These are phyloP conservation scores for Cyberlindnera mississippiensis DNA, from an alignment of 805 yeast genomes.

Conservation along the genomic window DNA sequence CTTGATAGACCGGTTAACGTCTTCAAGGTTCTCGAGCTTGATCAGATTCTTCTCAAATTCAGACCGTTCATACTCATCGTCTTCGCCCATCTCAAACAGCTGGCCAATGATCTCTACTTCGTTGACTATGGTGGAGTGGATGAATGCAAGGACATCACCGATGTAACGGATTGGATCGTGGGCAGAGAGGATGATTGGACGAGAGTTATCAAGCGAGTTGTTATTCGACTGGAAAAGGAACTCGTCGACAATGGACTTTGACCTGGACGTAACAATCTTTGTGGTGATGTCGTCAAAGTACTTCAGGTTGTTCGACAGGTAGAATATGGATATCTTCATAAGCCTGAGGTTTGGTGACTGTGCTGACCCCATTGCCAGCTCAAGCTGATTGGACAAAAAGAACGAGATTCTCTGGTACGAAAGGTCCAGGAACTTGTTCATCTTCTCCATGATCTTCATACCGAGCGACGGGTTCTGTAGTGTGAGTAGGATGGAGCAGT, in stretches of 20 bases:
- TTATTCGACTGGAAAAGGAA: constrained; percentile 53
- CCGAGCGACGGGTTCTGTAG: constrained; percentile 67
- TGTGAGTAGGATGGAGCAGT: constrained; percentile 67
- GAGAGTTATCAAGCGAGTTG: constrained; percentile 25
- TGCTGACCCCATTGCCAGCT: constrained; percentile 6
- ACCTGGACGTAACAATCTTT: constrained; percentile 65
- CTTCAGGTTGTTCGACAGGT: constrained; percentile 39
- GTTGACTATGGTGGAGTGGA: constrained; percentile 81
- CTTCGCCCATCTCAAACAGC: constrained; percentile 45
- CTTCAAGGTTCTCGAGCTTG: constrained; percentile 16
- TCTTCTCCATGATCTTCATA: constrained; percentile 54
- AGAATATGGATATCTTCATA: constrained; percentile 32
- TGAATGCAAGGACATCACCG: constrained; percentile 85
- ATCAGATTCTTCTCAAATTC: constrained; percentile 32
- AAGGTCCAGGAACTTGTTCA: constrained; percentile 45
- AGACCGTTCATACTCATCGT: constrained; percentile 19
- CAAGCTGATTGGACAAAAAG: constrained; percentile 34
- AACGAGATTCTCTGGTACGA: constrained; percentile 53
- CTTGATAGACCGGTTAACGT: constrained; percentile 16
- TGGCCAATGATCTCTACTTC: constrained; percentile 74
- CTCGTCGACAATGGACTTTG: constrained; percentile 60
- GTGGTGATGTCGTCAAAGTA: constrained; percentile 57
- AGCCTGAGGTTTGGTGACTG: constrained; percentile 10
- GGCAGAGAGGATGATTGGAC: constrained; percentile 60
- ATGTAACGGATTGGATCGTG: constrained; percentile 80